phyloP scores from a whole-genome alignment of 345 rosid genomes.

The Noccaea caerulescens region DNA sequence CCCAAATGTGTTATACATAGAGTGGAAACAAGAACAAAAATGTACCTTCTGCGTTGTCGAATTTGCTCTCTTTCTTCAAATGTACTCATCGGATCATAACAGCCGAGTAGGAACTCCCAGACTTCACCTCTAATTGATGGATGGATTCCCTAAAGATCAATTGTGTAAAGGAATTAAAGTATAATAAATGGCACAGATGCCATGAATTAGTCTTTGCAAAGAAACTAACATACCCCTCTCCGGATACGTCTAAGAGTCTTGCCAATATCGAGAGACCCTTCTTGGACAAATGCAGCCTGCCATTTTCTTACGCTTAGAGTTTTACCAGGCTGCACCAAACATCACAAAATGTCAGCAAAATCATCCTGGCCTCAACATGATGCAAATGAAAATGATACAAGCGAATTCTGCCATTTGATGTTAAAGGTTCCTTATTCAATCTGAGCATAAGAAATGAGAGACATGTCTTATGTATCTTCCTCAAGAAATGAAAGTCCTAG shows the following conservation, averaged over 20 bases:
- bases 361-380: conserved; percentile 12
- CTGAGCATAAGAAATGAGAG: conserved; percentile 7
- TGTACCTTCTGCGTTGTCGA: conserved; percentile 75
- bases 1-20: background rate
- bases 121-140: conserved; percentile 99
- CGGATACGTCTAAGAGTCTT: conserved; percentile 83
- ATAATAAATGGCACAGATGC: background rate
- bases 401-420: background rate
- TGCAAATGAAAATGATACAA: conserved; percentile 6
- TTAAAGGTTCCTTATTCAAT: conserved; percentile 18
- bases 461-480: conserved; percentile 7
- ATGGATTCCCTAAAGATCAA: conserved; percentile 75
- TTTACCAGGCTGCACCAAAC: conserved; percentile 78
- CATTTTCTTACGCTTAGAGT: conserved; percentile 91
- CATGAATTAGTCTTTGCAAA: background rate
- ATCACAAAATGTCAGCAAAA: conserved; percentile 32
- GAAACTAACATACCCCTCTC: conserved; percentile 69
- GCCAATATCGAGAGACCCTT: conserved; percentile 81
- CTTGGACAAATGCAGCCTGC: conserved; percentile 80
- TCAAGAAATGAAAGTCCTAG: background rate
- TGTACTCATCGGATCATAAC: conserved; percentile 86
- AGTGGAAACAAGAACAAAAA: conserved; percentile 12
- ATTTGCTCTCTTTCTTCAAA: conserved; percentile 83
- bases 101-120: conserved; percentile 95
- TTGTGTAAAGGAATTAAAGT: background rate